phyloP scores from a whole-genome alignment of 2,329 filamentous ascomycete genomes.

The Penicillium glabrum region DNA sequence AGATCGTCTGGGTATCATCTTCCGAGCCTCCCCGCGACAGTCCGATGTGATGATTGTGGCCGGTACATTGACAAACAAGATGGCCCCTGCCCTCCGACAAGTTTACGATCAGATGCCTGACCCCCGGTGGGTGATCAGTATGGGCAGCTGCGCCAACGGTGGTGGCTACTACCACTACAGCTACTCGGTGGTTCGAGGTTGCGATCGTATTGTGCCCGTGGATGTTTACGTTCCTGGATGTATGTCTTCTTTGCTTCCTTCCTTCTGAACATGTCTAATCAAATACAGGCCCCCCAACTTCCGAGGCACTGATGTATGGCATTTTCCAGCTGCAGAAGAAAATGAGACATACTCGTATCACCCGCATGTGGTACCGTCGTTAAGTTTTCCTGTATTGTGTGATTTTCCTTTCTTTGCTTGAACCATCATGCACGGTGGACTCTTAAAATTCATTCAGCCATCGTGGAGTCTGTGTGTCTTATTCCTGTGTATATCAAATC shows the following conservation, averaged over 20 bases:
- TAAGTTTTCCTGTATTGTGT: slow-evolving; percentile 19
- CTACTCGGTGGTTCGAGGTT: slow-evolving; percentile 75
- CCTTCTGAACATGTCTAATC: slow-evolving; percentile 8
- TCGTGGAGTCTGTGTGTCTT: slow-evolving; percentile 23
- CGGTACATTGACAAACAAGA: slow-evolving; percentile 89
- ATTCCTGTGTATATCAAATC: slow-evolving; percentile 25
- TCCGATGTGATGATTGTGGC: slow-evolving; percentile 91
- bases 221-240: slow-evolving; percentile 84
- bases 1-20: slow-evolving; percentile 83
- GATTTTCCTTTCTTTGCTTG: slow-evolving; percentile 9
- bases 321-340: slow-evolving; percentile 81
- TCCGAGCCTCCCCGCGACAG: slow-evolving; percentile 80
- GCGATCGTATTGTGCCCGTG: slow-evolving; percentile 78
- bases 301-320: slow-evolving; percentile 59
- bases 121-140: slow-evolving; percentile 82
- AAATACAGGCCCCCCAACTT: slow-evolving; percentile 50
- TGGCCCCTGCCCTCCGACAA: slow-evolving; percentile 83
- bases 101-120: slow-evolving; percentile 97
- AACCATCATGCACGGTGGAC: slow-evolving; percentile 15
- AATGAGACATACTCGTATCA: slow-evolving; percentile 63
- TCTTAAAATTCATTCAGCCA: slow-evolving; percentile 18
- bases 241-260: slow-evolving; percentile 48
- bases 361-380: slow-evolving; percentile 60
- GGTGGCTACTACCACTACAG: slow-evolving; percentile 88
- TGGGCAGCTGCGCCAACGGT: slow-evolving; percentile 84